phyloP scores from a whole-genome alignment of 2,329 filamentous ascomycete species.

The Aspergillus pseudotamarii region DNA sequence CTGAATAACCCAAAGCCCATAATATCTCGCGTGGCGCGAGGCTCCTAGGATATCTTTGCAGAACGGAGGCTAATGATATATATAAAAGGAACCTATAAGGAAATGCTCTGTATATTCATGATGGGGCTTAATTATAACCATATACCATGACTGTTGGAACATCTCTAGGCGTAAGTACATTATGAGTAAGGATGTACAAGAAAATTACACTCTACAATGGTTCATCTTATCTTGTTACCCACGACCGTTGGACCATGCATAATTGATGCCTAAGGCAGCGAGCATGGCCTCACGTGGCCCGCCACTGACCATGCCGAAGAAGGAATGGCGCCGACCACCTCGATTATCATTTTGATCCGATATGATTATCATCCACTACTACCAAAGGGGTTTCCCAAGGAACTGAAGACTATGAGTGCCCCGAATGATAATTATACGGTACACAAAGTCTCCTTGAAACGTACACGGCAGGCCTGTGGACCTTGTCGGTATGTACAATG shows the following conservation, averaged over 20 bases:
- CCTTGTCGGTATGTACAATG: constrained; percentile 26
- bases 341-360: neutral
- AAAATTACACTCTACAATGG: neutral
- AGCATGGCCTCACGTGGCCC: neutral
- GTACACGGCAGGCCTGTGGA: constrained; percentile 30
- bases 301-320: neutral
- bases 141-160: neutral
- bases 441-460: constrained; percentile 29
- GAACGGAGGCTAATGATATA: neutral
- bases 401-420: constrained; percentile 18
- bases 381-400: neutral
- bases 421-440: constrained; percentile 26
- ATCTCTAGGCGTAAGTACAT: too few relatives aligned
- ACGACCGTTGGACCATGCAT: neutral
- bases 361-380: neutral
- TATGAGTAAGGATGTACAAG: neutral
- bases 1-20: too few relatives aligned
- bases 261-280: neutral
- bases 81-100: neutral
- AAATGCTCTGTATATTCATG: neutral
- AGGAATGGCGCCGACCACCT: neutral
- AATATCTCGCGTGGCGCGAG: neutral
- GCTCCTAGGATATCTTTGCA: neutral
- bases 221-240: too few relatives aligned
- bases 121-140: neutral